Evolutionary conservation across 2,329 filamentous ascomycete genomes (phyloP).

Genomic region (Sporothrix pseudoabietina): DNA sequence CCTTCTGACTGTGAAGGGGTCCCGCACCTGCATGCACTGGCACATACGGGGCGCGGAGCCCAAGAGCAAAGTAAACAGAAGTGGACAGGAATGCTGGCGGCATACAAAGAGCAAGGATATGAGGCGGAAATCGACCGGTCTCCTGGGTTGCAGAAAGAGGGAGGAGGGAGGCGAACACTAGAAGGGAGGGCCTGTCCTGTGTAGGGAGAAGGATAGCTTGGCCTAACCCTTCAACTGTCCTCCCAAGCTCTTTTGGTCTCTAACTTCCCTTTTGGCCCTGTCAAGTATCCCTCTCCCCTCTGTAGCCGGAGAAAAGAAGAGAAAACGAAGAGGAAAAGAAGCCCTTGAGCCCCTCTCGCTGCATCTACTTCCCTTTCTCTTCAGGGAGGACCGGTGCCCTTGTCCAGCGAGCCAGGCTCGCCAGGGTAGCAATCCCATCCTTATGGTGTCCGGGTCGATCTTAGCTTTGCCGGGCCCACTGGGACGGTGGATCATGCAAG

Average conservation of each 20-base stretch:
- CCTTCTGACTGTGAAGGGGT: constrained; percentile 1
- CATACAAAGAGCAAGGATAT: neutral
- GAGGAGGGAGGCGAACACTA: constrained; percentile 4
- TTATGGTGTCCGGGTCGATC: constrained; percentile 31
- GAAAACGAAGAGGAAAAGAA: neutral
- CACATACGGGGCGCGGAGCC: neutral
- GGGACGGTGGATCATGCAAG: constrained; percentile 10
- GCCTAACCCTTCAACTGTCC: neutral
- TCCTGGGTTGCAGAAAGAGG: constrained; percentile 5
- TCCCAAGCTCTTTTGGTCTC: neutral
- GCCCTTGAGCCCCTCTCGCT: neutral
- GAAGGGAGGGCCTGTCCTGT: neutral
- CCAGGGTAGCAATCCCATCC: constrained; percentile 24
- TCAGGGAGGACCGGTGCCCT: neutral
- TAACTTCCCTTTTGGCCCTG: neutral
- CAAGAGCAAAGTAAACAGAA: constrained; percentile 15
- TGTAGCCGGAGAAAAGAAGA: neutral
- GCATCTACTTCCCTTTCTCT: constrained; percentile 13
- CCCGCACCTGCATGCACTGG: constrained; percentile 4
- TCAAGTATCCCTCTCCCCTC: neutral
- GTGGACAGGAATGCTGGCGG: constrained; percentile 19
- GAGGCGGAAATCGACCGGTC: neutral
- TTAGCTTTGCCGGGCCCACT: constrained; percentile 32
- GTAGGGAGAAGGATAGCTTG: constrained; percentile 5
- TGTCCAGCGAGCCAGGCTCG: neutral